Conservation (phyloP, 371 early-diverging fungal species). For the Mortierella sp. region DNA sequence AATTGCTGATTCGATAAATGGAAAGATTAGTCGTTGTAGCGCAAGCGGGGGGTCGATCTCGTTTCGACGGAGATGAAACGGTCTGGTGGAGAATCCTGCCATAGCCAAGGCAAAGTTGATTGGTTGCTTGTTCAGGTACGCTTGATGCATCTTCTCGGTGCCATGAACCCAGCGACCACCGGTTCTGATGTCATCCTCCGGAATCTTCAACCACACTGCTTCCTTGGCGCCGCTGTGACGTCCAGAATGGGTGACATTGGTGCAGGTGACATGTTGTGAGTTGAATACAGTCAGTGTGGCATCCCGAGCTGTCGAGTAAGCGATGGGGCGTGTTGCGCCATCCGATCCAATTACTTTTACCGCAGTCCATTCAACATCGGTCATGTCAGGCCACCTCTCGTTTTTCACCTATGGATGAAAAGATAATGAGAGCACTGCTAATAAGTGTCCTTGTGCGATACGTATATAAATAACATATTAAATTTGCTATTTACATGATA, state of each 20-base stretch:
- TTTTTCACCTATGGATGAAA: neutral
- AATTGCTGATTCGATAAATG: constrained; percentile 17
- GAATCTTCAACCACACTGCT: constrained; percentile 4
- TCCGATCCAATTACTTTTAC: neutral
- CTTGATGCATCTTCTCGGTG: neutral
- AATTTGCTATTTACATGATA: neutral
- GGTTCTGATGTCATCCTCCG: constrained; percentile 7
- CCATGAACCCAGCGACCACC: constrained; percentile 21
- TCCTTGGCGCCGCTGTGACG: constrained; percentile 28
- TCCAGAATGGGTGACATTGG: constrained; percentile 25
- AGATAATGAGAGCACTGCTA: neutral
- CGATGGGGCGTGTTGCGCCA: neutral
- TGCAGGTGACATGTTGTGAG: neutral
- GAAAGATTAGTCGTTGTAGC: constrained; percentile 17
- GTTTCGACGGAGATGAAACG: constrained; percentile 19
- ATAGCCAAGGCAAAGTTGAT: constrained; percentile 11
- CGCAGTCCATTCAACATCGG: neutral
- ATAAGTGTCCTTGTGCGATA: neutral
- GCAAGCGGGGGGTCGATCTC: constrained; percentile 4
- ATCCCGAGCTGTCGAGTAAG: neutral
- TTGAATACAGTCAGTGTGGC: neutral
- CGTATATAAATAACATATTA: neutral
- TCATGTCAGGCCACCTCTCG: neutral
- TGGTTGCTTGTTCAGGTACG: constrained; percentile 1
- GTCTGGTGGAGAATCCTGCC: constrained; percentile 1